Evolutionary conservation across 805 yeast species (phyloP), one percentile per base, ranked within the genome.

Genomic region (Suhomyces xylopsoci): DNA sequence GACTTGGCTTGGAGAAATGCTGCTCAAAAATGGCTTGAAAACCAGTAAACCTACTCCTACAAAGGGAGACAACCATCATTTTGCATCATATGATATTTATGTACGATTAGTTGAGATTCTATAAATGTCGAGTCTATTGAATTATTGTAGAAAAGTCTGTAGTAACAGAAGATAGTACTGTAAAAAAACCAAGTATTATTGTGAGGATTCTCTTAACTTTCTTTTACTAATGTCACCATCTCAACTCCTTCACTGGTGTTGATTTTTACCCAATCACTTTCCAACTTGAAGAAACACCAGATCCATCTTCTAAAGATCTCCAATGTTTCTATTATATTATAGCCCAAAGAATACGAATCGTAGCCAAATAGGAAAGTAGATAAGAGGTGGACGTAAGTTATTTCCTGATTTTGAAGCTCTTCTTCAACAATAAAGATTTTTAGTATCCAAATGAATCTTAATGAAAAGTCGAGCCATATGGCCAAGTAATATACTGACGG

Each of bases 261-360:
- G 30, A 71, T 56, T 55, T 73, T 75, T 48, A 66, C 55, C 66
- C 74, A 84, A 64, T 93, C 97, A 28, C 87, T 81, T 59, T 94
- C 98, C 15, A 92, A 71, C 62, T 94, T 86, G 64, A 93, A 74
- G 55, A 89, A 80, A 42, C 91, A 82, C 99, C 99, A 94, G 49
- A 90, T 69, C 83, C 92, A 89, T 64, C 99, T 80, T 70, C 99
- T 79, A 7, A 85, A 58, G 6, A 94, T 74, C 65, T 94, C 99
- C 50, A 92, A 68, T 3, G 82, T 58, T 62, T 92, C 94, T 51
- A 90, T 71, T 9, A 81, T 68, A 56, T 88, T 86, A 52, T 84
- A 79, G 1, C 94, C 92, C 25, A 77, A 67, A 22, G 81, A 76
- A 22, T 70, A 68, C 24, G 66, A 67, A 58, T 73, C 74, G 53